Evolutionary conservation across 2,329 filamentous ascomycete species (phyloP), one percentile per base, ranked within the genome.

Genomic region (Penicillium sp.): DNA sequence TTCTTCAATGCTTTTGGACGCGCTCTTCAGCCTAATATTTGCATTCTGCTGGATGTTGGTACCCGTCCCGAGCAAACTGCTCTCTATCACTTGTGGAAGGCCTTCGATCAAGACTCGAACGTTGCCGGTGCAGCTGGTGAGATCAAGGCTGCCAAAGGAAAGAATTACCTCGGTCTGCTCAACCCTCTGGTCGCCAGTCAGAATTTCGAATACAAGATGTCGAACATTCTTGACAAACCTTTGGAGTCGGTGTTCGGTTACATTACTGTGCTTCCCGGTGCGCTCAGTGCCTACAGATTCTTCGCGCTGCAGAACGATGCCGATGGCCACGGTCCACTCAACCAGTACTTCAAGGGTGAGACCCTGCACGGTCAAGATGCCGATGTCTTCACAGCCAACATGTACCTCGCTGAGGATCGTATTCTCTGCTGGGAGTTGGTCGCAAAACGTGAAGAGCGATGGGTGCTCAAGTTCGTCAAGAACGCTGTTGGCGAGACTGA

Each of bases 181-280:
- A 99, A 99, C 67, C 94, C 94, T 0, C 81, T 99, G 5, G 93
- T 99, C 14, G 94, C 94, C 0, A 96, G 92, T 43, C 94, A 99
- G 68, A 99, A 99, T 72, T 99, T 99, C 64, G 94, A 99, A 79
- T 99, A 99, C 81, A 99, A 99, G 76, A 97, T 99, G 91, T 96
- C 92, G 39, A 99, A 99, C 67, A 99, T 99, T 67, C 81, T 99
- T 24, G 94, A 99, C 72, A 99, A 99, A 74, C 94, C 94, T 0
- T 80, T 99, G 2, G 94, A 99, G 73, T 96, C 91, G 0, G 93
- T 96, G 0, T 99, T 99, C 72, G 94, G 94, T 2, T 99, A 97
- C 71, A 99, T 99, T 64, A 97, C 93, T 5, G 94, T 99, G 64
- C 79, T 99, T 61, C 95, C 94, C 0, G 95, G 94, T 74, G 94